Base-by-base conservation (phyloP, 2,329 filamentous ascomycete species). In the Colletotrichum sp. region DNA sequence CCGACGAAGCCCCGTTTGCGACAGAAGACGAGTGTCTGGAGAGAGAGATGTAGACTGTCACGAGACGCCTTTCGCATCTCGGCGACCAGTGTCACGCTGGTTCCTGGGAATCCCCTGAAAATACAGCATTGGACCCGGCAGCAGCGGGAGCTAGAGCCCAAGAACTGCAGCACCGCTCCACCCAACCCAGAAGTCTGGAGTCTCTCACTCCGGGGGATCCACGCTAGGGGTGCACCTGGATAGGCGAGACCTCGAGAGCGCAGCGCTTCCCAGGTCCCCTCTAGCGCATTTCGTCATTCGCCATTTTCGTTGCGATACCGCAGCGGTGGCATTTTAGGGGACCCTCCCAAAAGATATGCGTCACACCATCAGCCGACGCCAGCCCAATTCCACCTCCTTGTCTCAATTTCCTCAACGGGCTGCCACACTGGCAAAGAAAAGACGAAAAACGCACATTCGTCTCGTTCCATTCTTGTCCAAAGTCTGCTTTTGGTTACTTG, bases 231-330 rank as follows among this genome's bases (percentile, higher is more conserved):
- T 43, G 18, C 25, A 3, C 60, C 32, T n/a, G 60, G 62, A 66
- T 6, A 65, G 61, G 25, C 32, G 70, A 60, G 64, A 30, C 28
- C 18, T 58, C 18, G n/a, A 22, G n/a, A 22, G n/a, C n/a, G n/a
- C 43, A 52, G 43, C 10, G 43, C 10, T 0, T 52, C 43, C 43
- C 39, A 48, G 39, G 43, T 25, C 22, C 48, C 71, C 52, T 60
- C 43, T 70, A 70, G 70, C 73, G 73, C 61, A 76, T 76, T 76
- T 68, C 76, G 74, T 77, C 76, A 77, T 76, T 74, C 43, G 64
- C 64, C 69, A 64, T 67, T 68, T 75, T 73, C 43, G 62, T 68
- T 75, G 70, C 73, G 69, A 72, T 67, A 68, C 64, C 70, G 69
- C 64, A 73, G 48, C 67, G 34, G 10, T 48, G 36, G 65, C 65